These are phyloP conservation scores for Mycena rosella DNA, from an alignment of 768 basidiomycete genomes.

Conservation along the genomic window DNA sequence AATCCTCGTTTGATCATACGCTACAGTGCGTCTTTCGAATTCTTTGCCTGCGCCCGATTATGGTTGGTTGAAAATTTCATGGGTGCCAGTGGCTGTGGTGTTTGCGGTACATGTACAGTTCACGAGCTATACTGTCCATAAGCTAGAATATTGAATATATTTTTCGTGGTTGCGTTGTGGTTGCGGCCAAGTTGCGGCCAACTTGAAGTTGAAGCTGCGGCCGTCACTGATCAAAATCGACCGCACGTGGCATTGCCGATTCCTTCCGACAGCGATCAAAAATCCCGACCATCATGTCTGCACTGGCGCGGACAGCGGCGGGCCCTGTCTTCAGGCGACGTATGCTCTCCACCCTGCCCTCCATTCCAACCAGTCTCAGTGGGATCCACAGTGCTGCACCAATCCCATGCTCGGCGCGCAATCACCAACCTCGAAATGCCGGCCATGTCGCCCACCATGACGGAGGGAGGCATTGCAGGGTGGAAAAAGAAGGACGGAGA, in stretches of 20 bases:
- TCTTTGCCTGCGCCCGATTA: too few relatives aligned
- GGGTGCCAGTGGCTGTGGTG: too few relatives aligned
- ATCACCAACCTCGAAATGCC: conserved; percentile 90
- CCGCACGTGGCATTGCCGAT: neutral
- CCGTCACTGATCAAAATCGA: too few relatives aligned
- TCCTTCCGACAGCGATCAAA: too few relatives aligned
- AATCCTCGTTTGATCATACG: too few relatives aligned
- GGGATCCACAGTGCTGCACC: conserved; percentile 63
- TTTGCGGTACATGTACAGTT: too few relatives aligned
- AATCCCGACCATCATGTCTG: conserved; percentile 4
- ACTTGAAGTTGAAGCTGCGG: neutral
- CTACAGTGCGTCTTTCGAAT: too few relatives aligned
- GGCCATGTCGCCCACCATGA: conserved; percentile 98
- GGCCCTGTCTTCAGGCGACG: conserved; percentile 22
- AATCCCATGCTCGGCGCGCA: conserved; percentile 63
- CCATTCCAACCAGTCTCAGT: neutral
- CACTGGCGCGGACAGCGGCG: conserved; percentile 18
- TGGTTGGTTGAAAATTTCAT: too few relatives aligned
- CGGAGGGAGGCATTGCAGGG: conserved; percentile 89
- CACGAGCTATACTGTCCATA: too few relatives aligned
- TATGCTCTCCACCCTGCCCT: neutral
- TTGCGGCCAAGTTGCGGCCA: too few relatives aligned
- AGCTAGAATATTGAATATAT: too few relatives aligned
- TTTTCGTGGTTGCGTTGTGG: too few relatives aligned
- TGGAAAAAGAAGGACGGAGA: conserved; percentile 95